Base-by-base conservation (phyloP, 2,329 filamentous ascomycete genomes). In the Acrocalymma vagum region DNA sequence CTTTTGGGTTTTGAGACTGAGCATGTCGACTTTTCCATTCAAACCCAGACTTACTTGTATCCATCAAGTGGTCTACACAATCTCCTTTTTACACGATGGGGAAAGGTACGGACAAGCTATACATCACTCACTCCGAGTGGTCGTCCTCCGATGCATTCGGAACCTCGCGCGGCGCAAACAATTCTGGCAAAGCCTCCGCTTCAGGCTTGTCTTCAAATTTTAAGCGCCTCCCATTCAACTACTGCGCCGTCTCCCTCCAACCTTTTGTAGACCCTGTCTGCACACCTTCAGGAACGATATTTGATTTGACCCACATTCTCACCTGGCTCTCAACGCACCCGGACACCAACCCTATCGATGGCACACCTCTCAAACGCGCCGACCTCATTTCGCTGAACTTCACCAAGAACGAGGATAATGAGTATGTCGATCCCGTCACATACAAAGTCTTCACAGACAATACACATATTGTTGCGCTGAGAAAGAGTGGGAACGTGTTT, bases 361-460 rank as follows among this genome's bases (percentile, higher is more conserved):
- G 93, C 46, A 76, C 86, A 48, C 85, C 89, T 0, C 76, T 99
- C 31, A 86, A 87, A 51, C 84, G 84, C 56, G 83, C 86, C 41
- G 93, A 97, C 57, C 78, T 99, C 33, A 90, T 97, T 65, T 90
- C 91, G 63, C 82, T 99, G 51, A 87, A 92, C 65, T 96, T 97
- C 70, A 82, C 89, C 45, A 92, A 93, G 68, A 99, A 97, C 69
- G 88, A 92, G 37, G 87, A 92, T 47, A 88, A 84, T 37, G 94
- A 97, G 59, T 88, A 94, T 61, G 90, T 97, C 50, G 94, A 99
- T 62, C 95, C 94, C 0, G 93, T 99, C 30, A 96, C 92, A 0
- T 97, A 89, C 78, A 99, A 99, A 71, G 88, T 95, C 27, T 90
- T 99, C 62, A 99, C 94, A 30, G 91, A 99, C 69, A 97, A 97